These are phyloP conservation scores for Albizia julibrissin DNA, from an alignment of 306 rosid species.

Conservation along the genomic window DNA sequence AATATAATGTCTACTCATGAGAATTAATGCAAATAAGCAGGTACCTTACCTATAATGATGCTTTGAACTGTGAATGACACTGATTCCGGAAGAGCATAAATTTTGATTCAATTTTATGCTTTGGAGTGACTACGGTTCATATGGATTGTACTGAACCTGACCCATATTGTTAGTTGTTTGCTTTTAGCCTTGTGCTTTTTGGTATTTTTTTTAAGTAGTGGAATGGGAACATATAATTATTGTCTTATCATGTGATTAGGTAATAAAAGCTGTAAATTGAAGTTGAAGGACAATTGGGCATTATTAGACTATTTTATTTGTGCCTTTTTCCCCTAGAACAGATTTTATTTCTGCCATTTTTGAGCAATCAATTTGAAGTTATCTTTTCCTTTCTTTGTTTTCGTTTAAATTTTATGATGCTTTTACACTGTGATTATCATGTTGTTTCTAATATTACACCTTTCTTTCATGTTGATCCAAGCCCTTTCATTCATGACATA, in stretches of 20 bases:
- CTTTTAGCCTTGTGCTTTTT: not conserved
- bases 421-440: not conserved
- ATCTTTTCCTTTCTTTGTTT: not conserved
- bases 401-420: not conserved
- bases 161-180: no score
- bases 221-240: not conserved
- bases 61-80: not conserved
- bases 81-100: not conserved
- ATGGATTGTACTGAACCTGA: not conserved
- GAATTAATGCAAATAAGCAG: not conserved
- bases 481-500: conserved; percentile 13
- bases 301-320: not conserved
- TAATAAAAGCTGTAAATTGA: not conserved
- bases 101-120: conserved; percentile 8
- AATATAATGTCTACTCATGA: not conserved
- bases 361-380: conserved; percentile 1
- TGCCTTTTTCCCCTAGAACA: not conserved
- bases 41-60: not conserved
- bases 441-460: not conserved
- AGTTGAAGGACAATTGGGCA: not conserved
- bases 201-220: not conserved
- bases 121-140: not conserved
- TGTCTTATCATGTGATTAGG: not conserved
- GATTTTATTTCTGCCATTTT: not conserved
- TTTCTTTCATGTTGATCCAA: not conserved